These are phyloP conservation scores for Hymenoscyphus infarciens DNA, from an alignment of 2,329 filamentous ascomycete species.

Conservation along the genomic window DNA sequence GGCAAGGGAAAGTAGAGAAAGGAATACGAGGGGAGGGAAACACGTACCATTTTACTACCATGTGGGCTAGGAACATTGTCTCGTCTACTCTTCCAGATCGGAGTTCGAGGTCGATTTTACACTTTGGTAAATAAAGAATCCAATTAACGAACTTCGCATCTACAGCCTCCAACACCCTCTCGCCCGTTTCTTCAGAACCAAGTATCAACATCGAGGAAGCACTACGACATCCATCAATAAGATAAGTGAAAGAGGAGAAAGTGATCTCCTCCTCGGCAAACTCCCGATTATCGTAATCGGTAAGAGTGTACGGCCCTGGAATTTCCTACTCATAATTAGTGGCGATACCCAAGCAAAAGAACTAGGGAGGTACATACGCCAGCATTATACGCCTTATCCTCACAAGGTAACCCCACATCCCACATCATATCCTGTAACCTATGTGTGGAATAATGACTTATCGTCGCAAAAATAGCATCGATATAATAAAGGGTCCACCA, in stretches of 20 bases:
- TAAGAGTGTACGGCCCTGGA: conserved; percentile 46
- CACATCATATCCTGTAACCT: conserved; percentile 45
- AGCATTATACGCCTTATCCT: conserved; percentile 53
- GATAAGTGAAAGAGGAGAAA: conserved; percentile 65
- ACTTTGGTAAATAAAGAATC: conserved; percentile 37
- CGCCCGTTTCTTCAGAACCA: conserved; percentile 41
- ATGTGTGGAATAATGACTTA: conserved; percentile 33
- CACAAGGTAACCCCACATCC: conserved; percentile 60
- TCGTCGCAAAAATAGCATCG: conserved; percentile 46
- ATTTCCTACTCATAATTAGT: conserved; percentile 32
- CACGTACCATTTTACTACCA: conserved; percentile 34
- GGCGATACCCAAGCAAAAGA: neutral
- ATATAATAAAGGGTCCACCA: conserved; percentile 69
- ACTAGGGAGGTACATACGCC: conserved; percentile 33
- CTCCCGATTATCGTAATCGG: conserved; percentile 58
- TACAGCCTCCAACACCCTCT: conserved; percentile 12
- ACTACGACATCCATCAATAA: conserved; percentile 61
- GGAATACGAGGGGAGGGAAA: neutral
- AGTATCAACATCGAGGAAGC: conserved; percentile 49
- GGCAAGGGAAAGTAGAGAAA: neutral
- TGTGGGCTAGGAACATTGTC: conserved; percentile 37
- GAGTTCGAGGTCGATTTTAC: conserved; percentile 38
- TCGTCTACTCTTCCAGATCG: conserved; percentile 37
- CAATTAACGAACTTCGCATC: conserved; percentile 36
- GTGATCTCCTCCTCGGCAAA: conserved; percentile 51